phyloP scores from a whole-genome alignment of 2,329 filamentous ascomycete genomes.

The Parasarocladium wereldwijsianum region DNA sequence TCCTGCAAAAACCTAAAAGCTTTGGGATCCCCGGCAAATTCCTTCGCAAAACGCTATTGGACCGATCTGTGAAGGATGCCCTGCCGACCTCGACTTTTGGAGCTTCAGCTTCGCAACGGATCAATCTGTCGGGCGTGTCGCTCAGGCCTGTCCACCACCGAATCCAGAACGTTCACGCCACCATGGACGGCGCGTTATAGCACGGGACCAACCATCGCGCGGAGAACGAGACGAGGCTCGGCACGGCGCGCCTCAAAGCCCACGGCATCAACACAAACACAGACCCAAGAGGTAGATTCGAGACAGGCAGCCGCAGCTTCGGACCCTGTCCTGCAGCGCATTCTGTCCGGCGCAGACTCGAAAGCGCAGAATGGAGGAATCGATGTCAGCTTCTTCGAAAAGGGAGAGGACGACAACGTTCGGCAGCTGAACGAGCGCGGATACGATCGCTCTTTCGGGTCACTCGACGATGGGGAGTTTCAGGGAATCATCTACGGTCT shows the following conservation, averaged over 20 bases:
- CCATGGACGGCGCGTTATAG: too few relatives aligned
- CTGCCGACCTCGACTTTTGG: slow-evolving; percentile 19
- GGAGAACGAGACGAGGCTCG: too few relatives aligned
- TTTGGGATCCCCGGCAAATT: too few relatives aligned
- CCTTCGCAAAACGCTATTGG: neutral
- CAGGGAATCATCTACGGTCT: slow-evolving; percentile 21
- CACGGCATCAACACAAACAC: too few relatives aligned
- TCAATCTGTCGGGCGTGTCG: slow-evolving; percentile 24
- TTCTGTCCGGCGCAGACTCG: too few relatives aligned
- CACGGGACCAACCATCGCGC: too few relatives aligned
- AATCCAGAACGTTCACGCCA: too few relatives aligned
- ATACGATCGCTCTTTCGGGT: slow-evolving; percentile 23
- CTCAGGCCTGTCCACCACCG: slow-evolving; percentile 10
- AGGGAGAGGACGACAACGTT: slow-evolving; percentile 19
- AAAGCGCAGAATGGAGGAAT: too few relatives aligned
- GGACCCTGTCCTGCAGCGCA: too few relatives aligned
- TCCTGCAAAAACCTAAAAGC: neutral
- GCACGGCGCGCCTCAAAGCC: too few relatives aligned
- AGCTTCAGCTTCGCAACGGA: slow-evolving; percentile 19
- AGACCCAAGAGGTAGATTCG: too few relatives aligned
- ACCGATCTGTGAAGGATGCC: slow-evolving; percentile 15
- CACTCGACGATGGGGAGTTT: slow-evolving; percentile 19
- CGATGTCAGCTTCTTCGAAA: slow-evolving; percentile 32
- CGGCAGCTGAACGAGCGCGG: slow-evolving; percentile 23
- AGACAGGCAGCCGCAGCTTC: too few relatives aligned